A percentile compares a stretch with the other conserved stretches of the same genome.
These are phyloP conservation scores for Chlamydomonas urium DNA, from an alignment of 139 green algal genomes.

Conservation along the genomic window DNA sequence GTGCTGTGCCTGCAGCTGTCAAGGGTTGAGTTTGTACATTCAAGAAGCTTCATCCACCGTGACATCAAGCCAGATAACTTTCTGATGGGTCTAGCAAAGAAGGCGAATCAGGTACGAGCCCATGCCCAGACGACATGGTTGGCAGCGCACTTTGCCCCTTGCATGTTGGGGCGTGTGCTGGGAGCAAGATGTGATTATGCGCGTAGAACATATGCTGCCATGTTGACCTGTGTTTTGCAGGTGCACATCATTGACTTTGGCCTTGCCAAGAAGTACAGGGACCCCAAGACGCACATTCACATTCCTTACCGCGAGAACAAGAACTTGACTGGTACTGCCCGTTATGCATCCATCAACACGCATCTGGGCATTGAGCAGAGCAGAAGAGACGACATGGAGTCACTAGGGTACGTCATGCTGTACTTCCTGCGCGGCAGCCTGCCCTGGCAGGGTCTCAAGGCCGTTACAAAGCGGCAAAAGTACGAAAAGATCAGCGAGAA, in stretches of 20 bases:
- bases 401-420: constrained; percentile 81
- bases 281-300: constrained; percentile 98
- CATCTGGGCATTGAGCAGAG: constrained; percentile 99
- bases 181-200: too few relatives aligned
- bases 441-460: constrained; percentile 88
- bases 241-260: constrained; percentile 99
- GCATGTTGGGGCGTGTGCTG: too few relatives aligned
- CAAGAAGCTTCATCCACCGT: constrained; percentile 95
- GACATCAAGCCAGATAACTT: constrained; percentile 85
- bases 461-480: constrained; percentile 99
- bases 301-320: constrained; percentile 99
- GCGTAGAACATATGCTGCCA: too few relatives aligned
- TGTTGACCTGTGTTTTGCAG: too few relatives aligned
- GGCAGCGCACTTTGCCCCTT: too few relatives aligned
- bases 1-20: constrained; percentile 63
- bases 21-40: constrained; percentile 96
- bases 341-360: constrained; percentile 99
- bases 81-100: constrained; percentile 85
- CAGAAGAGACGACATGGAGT: constrained; percentile 92
- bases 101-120: constrained; percentile 77
- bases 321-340: constrained; percentile 92
- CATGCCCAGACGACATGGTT: too few relatives aligned
- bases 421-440: constrained; percentile 97
- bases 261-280: constrained; percentile 98
- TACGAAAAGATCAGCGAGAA: constrained; percentile 99